Evolutionary conservation across 371 early-diverging fungal species (phyloP).

Genomic region (Dichotomocladium elegans): DNA sequence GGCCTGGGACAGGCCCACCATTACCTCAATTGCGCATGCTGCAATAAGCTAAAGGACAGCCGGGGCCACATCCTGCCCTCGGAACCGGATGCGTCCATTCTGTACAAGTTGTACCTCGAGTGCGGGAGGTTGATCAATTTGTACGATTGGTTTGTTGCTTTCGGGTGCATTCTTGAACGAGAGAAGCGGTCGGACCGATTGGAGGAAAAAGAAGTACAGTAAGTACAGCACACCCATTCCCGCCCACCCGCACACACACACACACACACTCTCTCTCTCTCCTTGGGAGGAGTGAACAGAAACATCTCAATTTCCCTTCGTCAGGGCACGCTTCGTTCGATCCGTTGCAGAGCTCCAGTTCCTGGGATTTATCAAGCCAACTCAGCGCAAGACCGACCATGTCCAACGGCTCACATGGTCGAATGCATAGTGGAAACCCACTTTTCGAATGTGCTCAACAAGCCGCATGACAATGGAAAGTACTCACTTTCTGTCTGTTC

Average conservation of each 20-base stretch:
- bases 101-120: constrained; percentile 86
- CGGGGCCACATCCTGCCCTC: constrained; percentile 48
- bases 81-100: constrained; percentile 80
- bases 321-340: constrained; percentile 80
- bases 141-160: constrained; percentile 88
- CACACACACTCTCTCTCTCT: too few relatives aligned
- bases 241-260: too few relatives aligned
- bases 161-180: constrained; percentile 63
- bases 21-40: constrained; percentile 79
- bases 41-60: constrained; percentile 23
- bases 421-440: constrained; percentile 49
- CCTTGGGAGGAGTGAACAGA: background rate
- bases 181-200: constrained; percentile 28
- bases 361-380: constrained; percentile 85
- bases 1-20: constrained; percentile 73
- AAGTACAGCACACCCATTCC: too few relatives aligned
- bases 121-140: constrained; percentile 91
- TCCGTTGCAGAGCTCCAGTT: constrained; percentile 82
- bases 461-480: too few relatives aligned
- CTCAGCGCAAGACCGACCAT: constrained; percentile 90
- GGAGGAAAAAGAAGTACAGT: constrained; percentile 47
- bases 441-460: too few relatives aligned
- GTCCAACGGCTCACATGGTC: constrained; percentile 87
- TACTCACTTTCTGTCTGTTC: too few relatives aligned
- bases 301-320: background rate